These are phyloP conservation scores for Ceratobasidium theobromae DNA, from an alignment of 1,284 basidiomycete species.

Conservation along the genomic window DNA sequence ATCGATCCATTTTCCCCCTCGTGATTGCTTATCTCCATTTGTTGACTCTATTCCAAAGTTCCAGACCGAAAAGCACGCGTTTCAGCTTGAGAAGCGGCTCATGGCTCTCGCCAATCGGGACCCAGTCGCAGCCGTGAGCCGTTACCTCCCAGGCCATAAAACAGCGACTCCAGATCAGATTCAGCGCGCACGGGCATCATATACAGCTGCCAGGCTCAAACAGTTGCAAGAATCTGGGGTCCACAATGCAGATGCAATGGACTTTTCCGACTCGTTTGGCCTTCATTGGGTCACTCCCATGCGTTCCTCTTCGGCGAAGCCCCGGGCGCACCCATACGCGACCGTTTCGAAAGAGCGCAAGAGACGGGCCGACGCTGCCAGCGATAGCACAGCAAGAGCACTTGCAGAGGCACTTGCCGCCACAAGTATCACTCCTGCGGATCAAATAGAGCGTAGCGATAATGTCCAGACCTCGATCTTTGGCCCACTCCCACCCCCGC, in stretches of 20 bases:
- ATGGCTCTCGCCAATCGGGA: constrained; percentile 31
- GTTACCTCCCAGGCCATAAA: constrained; percentile 24
- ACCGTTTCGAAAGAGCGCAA: constrained; percentile 21
- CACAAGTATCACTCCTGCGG: constrained; percentile 23
- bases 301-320: constrained; percentile 16
- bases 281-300: constrained; percentile 23
- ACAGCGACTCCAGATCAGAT: constrained; percentile 13
- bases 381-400: constrained; percentile 2
- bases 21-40: neutral
- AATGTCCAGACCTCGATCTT: constrained; percentile 27
- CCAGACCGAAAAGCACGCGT: constrained; percentile 31
- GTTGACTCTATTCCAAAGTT: constrained; percentile 9
- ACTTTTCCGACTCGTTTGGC: constrained; percentile 16
- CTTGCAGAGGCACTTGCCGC: constrained; percentile 25
- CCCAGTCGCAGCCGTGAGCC: constrained; percentile 23
- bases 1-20: neutral
- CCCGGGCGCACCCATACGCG: constrained; percentile 19
- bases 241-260: neutral
- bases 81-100: constrained; percentile 25
- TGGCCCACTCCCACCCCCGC: constrained; percentile 27
- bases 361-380: neutral
- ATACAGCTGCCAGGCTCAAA: constrained; percentile 18
- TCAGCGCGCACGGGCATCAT: constrained; percentile 11
- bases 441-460: constrained; percentile 12
- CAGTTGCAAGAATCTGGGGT: constrained; percentile 21